Evolutionary conservation across 2,329 filamentous ascomycete genomes (phyloP).

Genomic region (Aspergillus puulaauensis): DNA sequence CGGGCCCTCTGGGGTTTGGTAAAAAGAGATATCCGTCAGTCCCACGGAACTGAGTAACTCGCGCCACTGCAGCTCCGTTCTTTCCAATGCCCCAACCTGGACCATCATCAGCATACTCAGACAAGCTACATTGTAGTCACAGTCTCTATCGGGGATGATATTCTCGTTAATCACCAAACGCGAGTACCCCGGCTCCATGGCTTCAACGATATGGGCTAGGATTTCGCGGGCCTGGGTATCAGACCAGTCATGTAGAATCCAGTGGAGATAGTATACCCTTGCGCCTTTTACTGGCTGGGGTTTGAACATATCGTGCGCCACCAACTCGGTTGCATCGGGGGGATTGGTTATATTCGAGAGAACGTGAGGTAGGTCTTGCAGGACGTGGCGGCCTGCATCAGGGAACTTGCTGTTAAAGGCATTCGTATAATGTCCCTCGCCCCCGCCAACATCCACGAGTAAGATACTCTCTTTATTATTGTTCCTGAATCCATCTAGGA

Average conservation of each 20-base stretch:
- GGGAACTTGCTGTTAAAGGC: neutral
- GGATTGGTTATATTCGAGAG: conserved; percentile 12
- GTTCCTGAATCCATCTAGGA: conserved; percentile 4
- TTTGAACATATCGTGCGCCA: conserved; percentile 23
- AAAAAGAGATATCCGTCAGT: conserved; percentile 1
- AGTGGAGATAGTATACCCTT: conserved; percentile 24
- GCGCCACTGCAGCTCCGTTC: conserved; percentile 23
- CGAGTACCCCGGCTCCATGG: conserved; percentile 25
- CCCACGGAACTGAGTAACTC: conserved; percentile 18
- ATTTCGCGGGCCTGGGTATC: conserved; percentile 19
- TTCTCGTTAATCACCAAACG: conserved; percentile 28
- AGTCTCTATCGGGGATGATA: conserved; percentile 22
- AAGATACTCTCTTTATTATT: neutral
- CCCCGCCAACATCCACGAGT: neutral
- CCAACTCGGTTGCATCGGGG: conserved; percentile 8
- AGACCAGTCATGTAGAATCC: conserved; percentile 25
- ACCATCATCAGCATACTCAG: conserved; percentile 21
- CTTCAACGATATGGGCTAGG: conserved; percentile 14
- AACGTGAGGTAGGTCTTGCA: conserved; percentile 22
- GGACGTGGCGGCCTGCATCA: neutral
- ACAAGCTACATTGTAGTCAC: conserved; percentile 10
- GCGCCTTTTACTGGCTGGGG: conserved; percentile 21
- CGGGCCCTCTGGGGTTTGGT: neutral
- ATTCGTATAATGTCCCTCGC: neutral
- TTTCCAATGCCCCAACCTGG: conserved; percentile 16